These are phyloP conservation scores for Copromyces sp. DNA, from an alignment of 495 filamentous ascomycete genomes.

Conservation along the genomic window DNA sequence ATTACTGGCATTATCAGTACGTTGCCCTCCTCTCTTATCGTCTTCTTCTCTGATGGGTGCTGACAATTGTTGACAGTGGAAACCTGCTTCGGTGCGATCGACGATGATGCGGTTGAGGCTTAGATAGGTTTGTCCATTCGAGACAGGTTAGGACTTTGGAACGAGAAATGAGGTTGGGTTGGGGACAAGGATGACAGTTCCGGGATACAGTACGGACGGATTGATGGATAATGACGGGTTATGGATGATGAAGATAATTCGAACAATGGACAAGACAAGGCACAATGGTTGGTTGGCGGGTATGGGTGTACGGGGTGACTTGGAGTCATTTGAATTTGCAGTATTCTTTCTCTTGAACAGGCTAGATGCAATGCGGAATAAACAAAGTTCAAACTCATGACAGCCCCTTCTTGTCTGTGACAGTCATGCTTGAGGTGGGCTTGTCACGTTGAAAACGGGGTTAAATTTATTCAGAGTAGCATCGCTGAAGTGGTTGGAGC, in stretches of 20 bases:
- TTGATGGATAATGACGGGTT: background rate
- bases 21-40: background rate
- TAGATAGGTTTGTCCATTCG: background rate
- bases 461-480: no score
- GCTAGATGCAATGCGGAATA: background rate
- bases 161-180: background rate
- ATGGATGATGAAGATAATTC: background rate
- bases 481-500: background rate
- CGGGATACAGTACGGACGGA: background rate
- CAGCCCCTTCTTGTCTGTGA: no score
- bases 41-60: background rate
- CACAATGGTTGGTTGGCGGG: background rate
- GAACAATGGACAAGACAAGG: background rate
- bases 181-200: background rate
- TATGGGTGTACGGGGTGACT: background rate
- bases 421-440: no score
- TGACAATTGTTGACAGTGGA: background rate
- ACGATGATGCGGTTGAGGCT: background rate
- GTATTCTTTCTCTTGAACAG: background rate
- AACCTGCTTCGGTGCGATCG: background rate
- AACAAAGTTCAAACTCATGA: background rate
- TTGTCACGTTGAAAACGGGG: no score
- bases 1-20: conserved; percentile 4
- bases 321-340: background rate
- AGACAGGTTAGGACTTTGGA: background rate